Evolutionary conservation across 2,329 filamentous ascomycete genomes (phyloP), one percentile per base, ranked within the genome.

Genomic region (Sclerotinia borealis): DNA sequence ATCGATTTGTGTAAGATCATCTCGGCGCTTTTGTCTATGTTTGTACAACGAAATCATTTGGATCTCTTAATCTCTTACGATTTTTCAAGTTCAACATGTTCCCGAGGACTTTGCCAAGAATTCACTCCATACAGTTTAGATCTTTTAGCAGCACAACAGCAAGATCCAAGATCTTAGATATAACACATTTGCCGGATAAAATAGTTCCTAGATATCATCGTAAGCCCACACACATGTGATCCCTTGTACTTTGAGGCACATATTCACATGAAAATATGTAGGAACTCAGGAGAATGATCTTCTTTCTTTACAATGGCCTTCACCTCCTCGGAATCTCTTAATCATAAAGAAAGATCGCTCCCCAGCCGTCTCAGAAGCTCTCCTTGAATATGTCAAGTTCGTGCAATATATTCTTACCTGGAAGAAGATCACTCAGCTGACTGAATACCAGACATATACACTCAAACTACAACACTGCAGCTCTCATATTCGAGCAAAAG

Each of bases 401-500:
- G 66, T 68, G 19, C 7, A 31, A 25, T 7, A 1, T 11, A 17
- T 22, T 29, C 27, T 7, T 19, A 7, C 29, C 41, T 56, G 2
- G 8, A 31, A n/a, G 17, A n/a, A 7, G 36, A 47, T 9, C 25
- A 49, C 10, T 50, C 17, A 39, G 15, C 66, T 71, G 39, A 71
- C 59, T 22, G 4, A 15, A 10, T 15, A 36, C 56, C 68, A 88
- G 84, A 69, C 90, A 98, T 76, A 84, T 97, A 64, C 85, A 87
- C 69, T 81, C 80, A 66, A 91, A 91, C 64, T 97, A 98, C 75
- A 88, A 92, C 1, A 84, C 85, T 59, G 85, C 93, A 67, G 89
- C 91, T 71, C 81, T 98, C 55, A 85, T 98, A 13, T 87, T 98
- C 69, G 95, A 98, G 76, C 86, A 84, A 3, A 81, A 86, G 55